Conservation (phyloP, 1,284 basidiomycete species). For the Paramarasmius palmivorus region DNA sequence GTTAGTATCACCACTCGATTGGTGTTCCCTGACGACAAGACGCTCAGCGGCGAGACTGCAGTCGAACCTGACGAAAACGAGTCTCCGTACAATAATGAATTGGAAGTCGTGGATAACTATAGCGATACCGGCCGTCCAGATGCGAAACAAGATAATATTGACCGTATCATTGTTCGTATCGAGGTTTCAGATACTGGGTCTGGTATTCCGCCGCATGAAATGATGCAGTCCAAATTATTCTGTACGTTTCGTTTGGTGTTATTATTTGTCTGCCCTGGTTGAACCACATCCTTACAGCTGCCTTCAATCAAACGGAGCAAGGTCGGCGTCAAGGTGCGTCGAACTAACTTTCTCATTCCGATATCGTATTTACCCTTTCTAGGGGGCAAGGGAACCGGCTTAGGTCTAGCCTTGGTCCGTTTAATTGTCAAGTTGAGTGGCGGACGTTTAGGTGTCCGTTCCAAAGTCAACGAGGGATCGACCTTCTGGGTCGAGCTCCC, state of each 20-base stretch:
- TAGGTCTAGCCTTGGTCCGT: conserved; percentile 87
- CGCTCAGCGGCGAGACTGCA: not conserved
- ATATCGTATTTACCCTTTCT: conserved; percentile 1
- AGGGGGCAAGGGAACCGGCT: conserved; percentile 84
- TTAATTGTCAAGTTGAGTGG: conserved; percentile 86
- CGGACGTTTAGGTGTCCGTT: conserved; percentile 76
- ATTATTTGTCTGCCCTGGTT: not conserved
- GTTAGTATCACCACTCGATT: conserved; percentile 52
- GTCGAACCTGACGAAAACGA: not conserved
- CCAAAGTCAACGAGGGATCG: conserved; percentile 62
- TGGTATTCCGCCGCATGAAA: conserved; percentile 73
- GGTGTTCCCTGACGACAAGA: conserved; percentile 27
- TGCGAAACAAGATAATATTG: conserved; percentile 24
- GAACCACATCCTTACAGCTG: conserved; percentile 38
- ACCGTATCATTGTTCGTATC: conserved; percentile 64
- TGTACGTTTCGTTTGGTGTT: too few species aligned
- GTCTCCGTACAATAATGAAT: not conserved
- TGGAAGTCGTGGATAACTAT: conserved; percentile 7
- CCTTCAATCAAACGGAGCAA: conserved; percentile 79
- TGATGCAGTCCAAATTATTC: conserved; percentile 74
- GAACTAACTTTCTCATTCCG: not conserved
- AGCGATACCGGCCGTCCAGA: conserved; percentile 37
- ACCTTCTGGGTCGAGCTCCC: conserved; percentile 83
- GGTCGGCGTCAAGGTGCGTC: conserved; percentile 71
- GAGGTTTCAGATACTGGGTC: conserved; percentile 78